Percentiles rank a stretch among this genome's conserved stretches.
Evolutionary conservation across 2,329 filamentous ascomycete species (phyloP).

Genomic region (Sphaerulina populicola): DNA sequence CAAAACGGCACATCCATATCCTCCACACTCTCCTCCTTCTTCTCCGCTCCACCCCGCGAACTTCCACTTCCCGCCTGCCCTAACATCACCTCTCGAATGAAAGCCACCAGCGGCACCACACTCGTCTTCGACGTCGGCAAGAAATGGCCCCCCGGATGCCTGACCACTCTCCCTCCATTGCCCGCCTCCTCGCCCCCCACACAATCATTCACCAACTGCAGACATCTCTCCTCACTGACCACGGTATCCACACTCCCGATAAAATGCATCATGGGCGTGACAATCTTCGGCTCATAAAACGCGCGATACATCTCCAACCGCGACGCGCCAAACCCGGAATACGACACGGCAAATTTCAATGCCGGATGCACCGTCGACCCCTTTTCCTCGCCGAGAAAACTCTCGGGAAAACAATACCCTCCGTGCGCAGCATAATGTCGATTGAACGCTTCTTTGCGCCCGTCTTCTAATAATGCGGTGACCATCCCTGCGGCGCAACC

Average conservation of each 20-base stretch:
- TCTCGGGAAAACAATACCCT: slow-evolving; percentile 39
- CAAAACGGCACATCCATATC: slow-evolving; percentile 63
- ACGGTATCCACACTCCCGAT: slow-evolving; percentile 79
- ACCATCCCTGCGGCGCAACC: slow-evolving; percentile 65
- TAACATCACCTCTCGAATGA: slow-evolving; percentile 47
- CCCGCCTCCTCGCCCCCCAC: slow-evolving; percentile 39
- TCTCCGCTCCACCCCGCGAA: slow-evolving; percentile 1
- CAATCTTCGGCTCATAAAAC: slow-evolving; percentile 66
- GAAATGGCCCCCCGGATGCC: slow-evolving; percentile 85
- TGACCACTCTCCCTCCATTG: slow-evolving; percentile 43
- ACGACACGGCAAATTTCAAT: slow-evolving; percentile 64
- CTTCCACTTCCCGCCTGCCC: slow-evolving; percentile 26
- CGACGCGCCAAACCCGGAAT: slow-evolving; percentile 67
- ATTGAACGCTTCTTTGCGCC: slow-evolving; percentile 44
- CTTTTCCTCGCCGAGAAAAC: slow-evolving; percentile 38
- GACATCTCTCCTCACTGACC: slow-evolving; percentile 67
- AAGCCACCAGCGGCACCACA: slow-evolving; percentile 65
- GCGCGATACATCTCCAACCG: slow-evolving; percentile 53
- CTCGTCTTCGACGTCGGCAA: slow-evolving; percentile 73
- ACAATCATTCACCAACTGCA: slow-evolving; percentile 59
- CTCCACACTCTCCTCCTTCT: slow-evolving; percentile 50
- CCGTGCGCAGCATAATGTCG: slow-evolving; percentile 34
- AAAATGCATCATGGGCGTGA: slow-evolving; percentile 72
- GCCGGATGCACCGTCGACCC: slow-evolving; percentile 40
- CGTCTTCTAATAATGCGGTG: slow-evolving; percentile 59